Base-by-base conservation (phyloP, 257 asterid species). In the Solanum chiquidenum region DNA sequence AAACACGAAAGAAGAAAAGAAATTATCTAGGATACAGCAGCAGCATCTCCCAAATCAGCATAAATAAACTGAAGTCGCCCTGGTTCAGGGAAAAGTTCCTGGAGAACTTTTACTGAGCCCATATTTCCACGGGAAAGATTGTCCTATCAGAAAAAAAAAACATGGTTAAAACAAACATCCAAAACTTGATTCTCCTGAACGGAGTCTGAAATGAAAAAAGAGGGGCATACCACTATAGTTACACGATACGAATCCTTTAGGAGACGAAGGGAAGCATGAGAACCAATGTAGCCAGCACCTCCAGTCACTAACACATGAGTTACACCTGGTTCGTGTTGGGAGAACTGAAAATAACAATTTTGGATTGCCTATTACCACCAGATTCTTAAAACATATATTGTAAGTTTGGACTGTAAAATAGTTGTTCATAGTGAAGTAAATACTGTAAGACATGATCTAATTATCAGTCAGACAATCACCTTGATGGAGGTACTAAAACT, bases 231-330 rank as follows among this genome's bases (percentile, higher is more conserved):
- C 98, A 94, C 95, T 10, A 95, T 93, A 21, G 98, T 94, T 9
- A 96, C 98, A 49, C 99, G 98, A 72, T 95, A 93, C 2, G 95
- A 91, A 83, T 95, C 98, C 86, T 89, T 95, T 34, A 96, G 86
- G 84, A 96, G 98, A 12, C 97, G 95, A 76, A 96, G 97, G 58
- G 91, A 91, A 29, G 99, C 98, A 88, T 96, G 99, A 62, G 99
- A 96, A 34, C 99, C 99, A 75, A 96, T 96, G 84, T 91, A 96
- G 58, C 99, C 98, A 13, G 99, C 99, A 35, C 99, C 99, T 77
- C 99, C 99, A 5, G 99, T 96, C 38, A 96, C 99, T 85, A 95
- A 84, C 79, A 96, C 99, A 75, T 96, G 98, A 12, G 95, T 94
- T 29, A 95, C 95, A 3, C 99, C 98, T 9, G 93, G 85, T 90